Conservation (phyloP, 768 basidiomycete genomes). For the Tremella yokohamensis region DNA sequence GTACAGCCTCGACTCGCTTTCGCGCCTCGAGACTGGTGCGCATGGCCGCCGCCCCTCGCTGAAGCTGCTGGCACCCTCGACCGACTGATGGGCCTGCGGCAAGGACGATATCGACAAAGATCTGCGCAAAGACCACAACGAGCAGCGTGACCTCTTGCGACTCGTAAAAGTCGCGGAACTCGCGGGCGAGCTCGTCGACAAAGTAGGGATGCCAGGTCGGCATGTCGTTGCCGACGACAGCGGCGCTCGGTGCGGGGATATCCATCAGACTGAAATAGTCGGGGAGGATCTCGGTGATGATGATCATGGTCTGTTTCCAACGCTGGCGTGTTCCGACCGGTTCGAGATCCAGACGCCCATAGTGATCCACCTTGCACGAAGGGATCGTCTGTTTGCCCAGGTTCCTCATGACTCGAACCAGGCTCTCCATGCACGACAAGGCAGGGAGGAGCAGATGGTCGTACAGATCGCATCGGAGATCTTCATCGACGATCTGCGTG, state of each 20-base stretch:
- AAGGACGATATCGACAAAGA: conserved; percentile 10
- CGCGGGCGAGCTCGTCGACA: conserved; percentile 14
- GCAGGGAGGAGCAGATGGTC: conserved; percentile 14
- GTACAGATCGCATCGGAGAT: conserved; percentile 1
- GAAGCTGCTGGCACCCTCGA: too few species aligned
- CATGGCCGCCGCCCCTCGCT: too few species aligned
- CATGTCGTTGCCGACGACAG: not conserved
- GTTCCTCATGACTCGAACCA: conserved; percentile 7
- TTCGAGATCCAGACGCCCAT: not conserved
- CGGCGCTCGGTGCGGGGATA: not conserved
- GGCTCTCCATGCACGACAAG: conserved; percentile 1
- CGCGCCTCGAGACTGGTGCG: too few species aligned
- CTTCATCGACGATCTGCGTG: not conserved
- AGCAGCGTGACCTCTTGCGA: conserved; percentile 5
- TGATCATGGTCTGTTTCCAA: conserved; percentile 12
- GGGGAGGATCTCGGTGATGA: conserved; percentile 11
- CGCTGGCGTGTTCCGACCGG: not conserved
- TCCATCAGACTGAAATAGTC: conserved; percentile 12
- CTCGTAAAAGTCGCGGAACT: conserved; percentile 8
- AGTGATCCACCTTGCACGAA: conserved; percentile 7
- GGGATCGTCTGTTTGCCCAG: conserved; percentile 11
- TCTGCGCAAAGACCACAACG: conserved; percentile 8
- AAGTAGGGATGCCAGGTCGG: conserved; percentile 1
- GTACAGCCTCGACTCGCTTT: too few species aligned
- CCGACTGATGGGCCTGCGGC: too few species aligned